Base-by-base conservation (phyloP, 2,329 filamentous ascomycete genomes). In the Calonectria pteridis region DNA sequence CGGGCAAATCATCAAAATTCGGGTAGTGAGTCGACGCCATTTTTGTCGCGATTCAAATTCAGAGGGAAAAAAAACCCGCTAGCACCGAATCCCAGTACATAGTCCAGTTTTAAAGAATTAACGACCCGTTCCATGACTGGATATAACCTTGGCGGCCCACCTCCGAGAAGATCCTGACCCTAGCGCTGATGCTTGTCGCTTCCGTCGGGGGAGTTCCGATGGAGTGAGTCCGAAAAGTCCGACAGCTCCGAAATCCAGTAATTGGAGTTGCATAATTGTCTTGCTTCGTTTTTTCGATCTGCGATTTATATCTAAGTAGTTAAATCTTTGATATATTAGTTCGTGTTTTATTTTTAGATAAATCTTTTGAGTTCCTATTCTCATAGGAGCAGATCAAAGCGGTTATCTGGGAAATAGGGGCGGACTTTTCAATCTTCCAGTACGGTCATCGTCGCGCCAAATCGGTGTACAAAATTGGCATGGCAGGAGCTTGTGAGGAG, bases 1-100 rank as follows among this genome's bases (percentile, higher is more conserved):
- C 82, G 3, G 87, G 87, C 3, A 89, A 85, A 26, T 84, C 81
- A 14, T 84, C 78, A 76, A 87, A 88, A 29, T 29, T 6, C 6
- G 59, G 59, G 37, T 63, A 46, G 9, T 40, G 16, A 2, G 20
- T 46, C 14, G 9, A 6, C 11, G 18, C 14, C 59, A 63, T 46
- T 11, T 20, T 4, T 13, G 26, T n/a, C 35, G 16, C 6, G 7
- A 26, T 59, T 37, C 33, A 7, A 59, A 26, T 26, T 4, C 0
- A 9, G 18, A 16, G 5, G n/a, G 20, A 40, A n/a, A n/a, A n/a
- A n/a, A n/a, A n/a, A n/a, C n/a, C n/a, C n/a, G n/a, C n/a, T n/a
- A n/a, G 29, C 11, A 55, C 23, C 23, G 1, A 1, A 55, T 29
- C 23, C 16, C 2, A 33, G 11, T 5, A 46, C n/a, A n/a, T n/a